Evolutionary conservation across 1,284 basidiomycete genomes (phyloP).

Genomic region (Leccinum fallax): DNA sequence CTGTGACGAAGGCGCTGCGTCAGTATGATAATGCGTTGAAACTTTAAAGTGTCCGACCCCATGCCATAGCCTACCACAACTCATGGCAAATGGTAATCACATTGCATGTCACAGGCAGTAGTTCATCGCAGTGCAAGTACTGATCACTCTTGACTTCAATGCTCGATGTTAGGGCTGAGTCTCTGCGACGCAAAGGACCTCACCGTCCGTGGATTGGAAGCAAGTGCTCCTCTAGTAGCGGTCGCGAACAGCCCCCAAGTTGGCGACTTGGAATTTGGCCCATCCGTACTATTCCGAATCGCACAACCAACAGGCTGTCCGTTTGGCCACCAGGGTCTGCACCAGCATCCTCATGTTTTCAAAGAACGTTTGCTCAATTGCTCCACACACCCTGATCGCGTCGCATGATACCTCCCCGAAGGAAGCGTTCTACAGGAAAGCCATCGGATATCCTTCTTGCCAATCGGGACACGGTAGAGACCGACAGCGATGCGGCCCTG

Average conservation of each 20-base stretch:
- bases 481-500: slow-evolving; percentile 91
- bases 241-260: background rate
- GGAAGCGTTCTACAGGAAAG: slow-evolving; percentile 92
- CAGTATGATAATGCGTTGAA: background rate
- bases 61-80: background rate
- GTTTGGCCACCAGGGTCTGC: slow-evolving; percentile 78
- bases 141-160: slow-evolving; percentile 44
- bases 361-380: slow-evolving; percentile 78
- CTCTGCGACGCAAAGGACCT: slow-evolving; percentile 96
- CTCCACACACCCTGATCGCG: slow-evolving; percentile 8
- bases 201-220: slow-evolving; percentile 90
- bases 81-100: background rate
- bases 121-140: no score
- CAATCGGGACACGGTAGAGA: slow-evolving; percentile 96
- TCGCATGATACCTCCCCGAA: slow-evolving; percentile 12
- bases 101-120: background rate
- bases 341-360: slow-evolving; percentile 93
- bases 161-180: slow-evolving; percentile 82
- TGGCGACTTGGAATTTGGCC: background rate
- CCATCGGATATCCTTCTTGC: slow-evolving; percentile 74
- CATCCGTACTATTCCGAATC: background rate
- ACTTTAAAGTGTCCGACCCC: no score
- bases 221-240: slow-evolving; percentile 32
- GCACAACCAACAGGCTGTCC: slow-evolving; percentile 65
- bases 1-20: no score